phyloP scores from a whole-genome alignment of 169 alveolate species.

The Plasmodium vinckei region DNA sequence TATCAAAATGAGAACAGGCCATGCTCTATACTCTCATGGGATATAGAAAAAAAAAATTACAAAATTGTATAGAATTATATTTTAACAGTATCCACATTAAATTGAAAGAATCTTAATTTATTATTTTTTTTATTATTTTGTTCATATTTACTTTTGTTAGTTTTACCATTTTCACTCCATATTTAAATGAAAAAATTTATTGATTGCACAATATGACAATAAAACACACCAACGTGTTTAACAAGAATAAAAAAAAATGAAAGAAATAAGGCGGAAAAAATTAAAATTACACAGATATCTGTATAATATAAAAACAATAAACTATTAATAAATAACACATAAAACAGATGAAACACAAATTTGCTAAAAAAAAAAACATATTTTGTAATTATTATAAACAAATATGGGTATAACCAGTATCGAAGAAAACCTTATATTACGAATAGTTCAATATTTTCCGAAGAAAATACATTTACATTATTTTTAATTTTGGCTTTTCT shows the following conservation, averaged over 20 bases:
- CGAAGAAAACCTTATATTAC: slow-evolving; percentile 14
- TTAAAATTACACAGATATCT: not conserved
- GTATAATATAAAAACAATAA: not conserved
- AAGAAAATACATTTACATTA: slow-evolving; percentile 58
- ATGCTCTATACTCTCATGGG: too few species aligned
- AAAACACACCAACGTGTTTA: not conserved
- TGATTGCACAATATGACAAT: not conserved
- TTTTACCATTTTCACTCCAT: too few species aligned
- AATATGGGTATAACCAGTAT: not conserved
- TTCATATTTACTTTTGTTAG: too few species aligned
- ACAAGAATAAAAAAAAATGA: not conserved
- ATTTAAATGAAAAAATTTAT: too few species aligned
- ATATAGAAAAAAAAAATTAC: too few species aligned
- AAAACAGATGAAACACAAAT: too few species aligned
- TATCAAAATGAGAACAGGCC: too few species aligned
- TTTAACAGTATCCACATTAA: too few species aligned
- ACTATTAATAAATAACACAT: not conserved
- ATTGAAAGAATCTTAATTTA: too few species aligned
- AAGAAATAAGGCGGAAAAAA: not conserved
- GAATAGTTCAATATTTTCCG: slow-evolving; percentile 36
- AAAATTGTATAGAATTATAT: too few species aligned
- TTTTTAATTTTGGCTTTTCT: slow-evolving; percentile 64
- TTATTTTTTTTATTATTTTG: too few species aligned
- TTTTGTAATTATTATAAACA: not conserved
- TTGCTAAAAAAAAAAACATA: too few species aligned